Evolutionary conservation across 73 alveolate species (phyloP), one percentile per base, ranked within the genome.

Genomic region (Paramecium sexaurelia): DNA sequence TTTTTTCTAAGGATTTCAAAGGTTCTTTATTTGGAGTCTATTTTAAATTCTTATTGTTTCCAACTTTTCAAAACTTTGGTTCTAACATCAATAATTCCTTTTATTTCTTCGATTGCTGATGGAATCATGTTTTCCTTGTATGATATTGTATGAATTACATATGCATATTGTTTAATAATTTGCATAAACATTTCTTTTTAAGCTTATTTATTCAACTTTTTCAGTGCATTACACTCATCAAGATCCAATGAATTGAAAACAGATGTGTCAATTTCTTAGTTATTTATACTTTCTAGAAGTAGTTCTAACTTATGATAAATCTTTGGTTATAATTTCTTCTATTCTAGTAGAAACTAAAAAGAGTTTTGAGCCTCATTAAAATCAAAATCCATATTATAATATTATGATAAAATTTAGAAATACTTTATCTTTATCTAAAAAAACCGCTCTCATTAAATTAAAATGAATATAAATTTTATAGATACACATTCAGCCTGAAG

Each of bases 1-100:
- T 78, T 41, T 33, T 78, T 78, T 26, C 90, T 78, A 27, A 78
- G 24, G 11, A 78, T 78, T 78, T 78, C 90, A 33, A 78, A 78
- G 26, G 90, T 40, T 43, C 55, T 78, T 22, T 11, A 41, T 41
- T 43, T 45, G 11, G 55, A 32, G 27, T 78, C 90, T 13, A 78
- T 78, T 17, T 41, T 78, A 61, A 78, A 78, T 47, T 78, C 55
- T 43, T 78, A 19, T n/a, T 56, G 7, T 11, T 78, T 43, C 90
- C 90, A 78, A 41, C 36, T 41, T 22, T 43, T 37, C 9, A 78
- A n/a, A 2, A 26, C 45, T 43, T 78, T 40, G 1, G 90, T 78
- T 10, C 90, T 20, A 7, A 78, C 55, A 78, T 78, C 90, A 11
- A 78, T 78, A 36, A 13, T 61, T 24, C 90, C 90, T 27, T 78